Percentiles rank a stretch among this genome's conserved stretches.
phyloP scores from a whole-genome alignment of 768 basidiomycete genomes.

The Hydnomerulius pinastri region DNA sequence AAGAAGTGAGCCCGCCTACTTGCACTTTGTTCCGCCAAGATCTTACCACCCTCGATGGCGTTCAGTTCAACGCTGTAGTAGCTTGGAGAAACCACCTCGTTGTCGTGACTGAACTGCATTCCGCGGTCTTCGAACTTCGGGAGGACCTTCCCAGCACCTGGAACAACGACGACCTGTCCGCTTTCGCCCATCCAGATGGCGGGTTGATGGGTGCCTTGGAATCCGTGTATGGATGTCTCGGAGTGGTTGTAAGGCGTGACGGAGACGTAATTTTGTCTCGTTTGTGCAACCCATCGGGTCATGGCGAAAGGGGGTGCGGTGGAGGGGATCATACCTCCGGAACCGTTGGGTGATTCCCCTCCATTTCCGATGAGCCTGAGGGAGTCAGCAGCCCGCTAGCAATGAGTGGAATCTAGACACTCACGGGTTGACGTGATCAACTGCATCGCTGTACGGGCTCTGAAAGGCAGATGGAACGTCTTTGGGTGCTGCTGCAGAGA shows the following conservation, averaged over 20 bases:
- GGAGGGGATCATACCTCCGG: conserved; percentile 79
- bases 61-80: conserved; percentile 61
- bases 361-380: conserved; percentile 70
- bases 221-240: conserved; percentile 62
- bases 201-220: conserved; percentile 79
- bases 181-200: conserved; percentile 92
- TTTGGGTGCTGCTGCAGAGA: conserved; percentile 14
- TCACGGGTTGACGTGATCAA: conserved; percentile 51
- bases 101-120: conserved; percentile 49
- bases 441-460: conserved; percentile 36
- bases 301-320: conserved; percentile 81
- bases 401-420: conserved; percentile 11
- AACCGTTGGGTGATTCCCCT: conserved; percentile 67
- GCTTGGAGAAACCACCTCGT: conserved; percentile 55
- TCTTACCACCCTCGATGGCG: conserved; percentile 49
- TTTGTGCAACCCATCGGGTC: conserved; percentile 86
- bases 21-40: conserved; percentile 61
- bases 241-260: conserved; percentile 72
- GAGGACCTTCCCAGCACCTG: conserved; percentile 53
- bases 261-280: conserved; percentile 74
- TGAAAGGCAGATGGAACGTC: conserved; percentile 14
- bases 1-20: conserved; percentile 47
- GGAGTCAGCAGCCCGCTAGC: background rate
- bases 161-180: conserved; percentile 60
- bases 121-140: conserved; percentile 61